Evolutionary conservation across 2,329 filamentous ascomycete genomes (phyloP), one percentile per base, ranked within the genome.

Genomic region (Neophaeococcomyces aloes): DNA sequence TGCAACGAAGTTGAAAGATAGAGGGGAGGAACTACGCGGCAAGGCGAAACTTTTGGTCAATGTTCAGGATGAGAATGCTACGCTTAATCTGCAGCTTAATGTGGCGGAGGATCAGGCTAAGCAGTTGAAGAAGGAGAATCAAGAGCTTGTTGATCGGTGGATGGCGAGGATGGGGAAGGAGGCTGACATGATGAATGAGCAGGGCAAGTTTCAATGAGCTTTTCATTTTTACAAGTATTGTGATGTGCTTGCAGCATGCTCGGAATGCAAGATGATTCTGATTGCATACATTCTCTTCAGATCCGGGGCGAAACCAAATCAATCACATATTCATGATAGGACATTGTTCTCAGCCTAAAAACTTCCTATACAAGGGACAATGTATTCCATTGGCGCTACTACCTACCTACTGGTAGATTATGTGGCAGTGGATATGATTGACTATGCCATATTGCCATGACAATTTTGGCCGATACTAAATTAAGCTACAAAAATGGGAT

Each of bases 21-120:
- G 83, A 23, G 86, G 93, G 49, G 85, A 93, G 56, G 91, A 96
- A 68, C 65, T 95, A 25, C 76, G 74, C 44, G 85, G 79, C 47
- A 95, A 95, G 69, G 78, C 79, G 25, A 86, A 88, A 60, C 67
- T 95, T 51, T 74, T 94, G 2, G 82, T 87, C 75, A 76, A 89
- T 57, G 81, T 94, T 42, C 89, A 96, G 65, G 88, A 95, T 63
- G 91, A 98, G 63, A 81, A 94, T 64, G 80, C 94, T 39, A 81
- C 86, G 1, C 66, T 95, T 36, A 88, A 88, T 53, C 70, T 96
- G 52, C 84, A 96, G 63, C 71, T 95, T 33, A 87, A 91, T 54
- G 77, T 95, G 69, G 80, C 82, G 2, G 87, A 93, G 61, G 76
- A 88, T 60, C 78, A 79, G 57, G 72, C 75, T 21, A 78, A 81